A percentile compares a stretch with the other conserved stretches of the same genome.
phyloP scores from a whole-genome alignment of 202 grass and related monocot species.

The Setaria italica region DNA sequence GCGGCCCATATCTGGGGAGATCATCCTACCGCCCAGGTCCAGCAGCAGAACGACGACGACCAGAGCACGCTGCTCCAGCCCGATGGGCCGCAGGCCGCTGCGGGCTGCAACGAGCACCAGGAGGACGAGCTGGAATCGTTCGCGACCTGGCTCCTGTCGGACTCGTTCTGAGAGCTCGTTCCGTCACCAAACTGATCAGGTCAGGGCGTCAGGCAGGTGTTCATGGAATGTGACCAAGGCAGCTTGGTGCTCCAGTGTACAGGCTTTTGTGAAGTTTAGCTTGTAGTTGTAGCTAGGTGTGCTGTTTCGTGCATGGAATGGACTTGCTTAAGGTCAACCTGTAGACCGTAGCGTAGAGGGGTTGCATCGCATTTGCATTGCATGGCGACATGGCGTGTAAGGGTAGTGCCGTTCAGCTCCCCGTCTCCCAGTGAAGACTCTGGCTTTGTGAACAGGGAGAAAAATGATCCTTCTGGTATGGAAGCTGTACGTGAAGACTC shows the following conservation, averaged over 20 bases:
- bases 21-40: neutral
- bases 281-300: too few relatives aligned
- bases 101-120: neutral
- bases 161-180: constrained; percentile 31
- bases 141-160: constrained; percentile 71
- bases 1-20: constrained; percentile 52
- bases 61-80: neutral
- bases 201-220: neutral
- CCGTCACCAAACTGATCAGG: neutral
- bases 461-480: neutral
- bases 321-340: neutral
- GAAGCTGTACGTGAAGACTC: neutral
- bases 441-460: neutral
- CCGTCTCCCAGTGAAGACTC: neutral
- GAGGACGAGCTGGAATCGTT: constrained; percentile 60
- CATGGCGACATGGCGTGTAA: neutral
- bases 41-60: neutral
- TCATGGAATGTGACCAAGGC: neutral
- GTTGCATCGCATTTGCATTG: neutral
- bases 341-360: neutral
- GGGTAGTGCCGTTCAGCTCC: neutral
- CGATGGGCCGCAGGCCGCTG: constrained; percentile 6
- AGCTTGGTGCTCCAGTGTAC: neutral
- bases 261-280: too few relatives aligned
- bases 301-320: constrained; percentile 7